Evolutionary conservation across 768 basidiomycete genomes (phyloP).

Genomic region (Multifurca ochricompacta): DNA sequence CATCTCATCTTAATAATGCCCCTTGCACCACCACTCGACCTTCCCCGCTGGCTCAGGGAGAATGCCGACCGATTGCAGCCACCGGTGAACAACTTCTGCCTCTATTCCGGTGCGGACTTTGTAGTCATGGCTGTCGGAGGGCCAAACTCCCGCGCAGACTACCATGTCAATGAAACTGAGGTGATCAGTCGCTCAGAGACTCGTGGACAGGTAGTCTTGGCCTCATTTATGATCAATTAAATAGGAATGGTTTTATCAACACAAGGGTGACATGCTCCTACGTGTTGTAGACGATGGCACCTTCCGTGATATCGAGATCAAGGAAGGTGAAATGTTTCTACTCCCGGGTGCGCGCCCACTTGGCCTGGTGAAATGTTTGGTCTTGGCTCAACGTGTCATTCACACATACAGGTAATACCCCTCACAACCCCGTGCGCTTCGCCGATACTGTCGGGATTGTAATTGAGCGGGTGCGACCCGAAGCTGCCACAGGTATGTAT

Average conservation of each 20-base stretch:
- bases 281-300: constrained; percentile 73
- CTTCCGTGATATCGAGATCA: constrained; percentile 82
- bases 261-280: constrained; percentile 89
- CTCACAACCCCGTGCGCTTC: constrained; percentile 91
- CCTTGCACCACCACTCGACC: constrained; percentile 76
- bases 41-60: constrained; percentile 79
- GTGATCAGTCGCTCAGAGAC: constrained; percentile 30
- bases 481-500: constrained; percentile 60
- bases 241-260: constrained; percentile 97
- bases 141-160: constrained; percentile 90
- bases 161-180: constrained; percentile 94
- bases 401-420: constrained; percentile 67
- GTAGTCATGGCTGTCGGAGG: constrained; percentile 96
- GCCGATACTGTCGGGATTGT: constrained; percentile 89
- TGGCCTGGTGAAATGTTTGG: neutral
- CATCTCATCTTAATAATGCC: too few species aligned
- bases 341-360: constrained; percentile 59
- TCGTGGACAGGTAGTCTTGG: neutral
- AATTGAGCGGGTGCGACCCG: constrained; percentile 77
- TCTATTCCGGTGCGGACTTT: constrained; percentile 78
- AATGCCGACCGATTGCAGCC: constrained; percentile 78
- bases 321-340: constrained; percentile 95
- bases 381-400: neutral
- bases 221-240: neutral
- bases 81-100: constrained; percentile 87